Evolutionary conservation across 768 basidiomycete genomes (phyloP).

Genomic region (Russula emetica): DNA sequence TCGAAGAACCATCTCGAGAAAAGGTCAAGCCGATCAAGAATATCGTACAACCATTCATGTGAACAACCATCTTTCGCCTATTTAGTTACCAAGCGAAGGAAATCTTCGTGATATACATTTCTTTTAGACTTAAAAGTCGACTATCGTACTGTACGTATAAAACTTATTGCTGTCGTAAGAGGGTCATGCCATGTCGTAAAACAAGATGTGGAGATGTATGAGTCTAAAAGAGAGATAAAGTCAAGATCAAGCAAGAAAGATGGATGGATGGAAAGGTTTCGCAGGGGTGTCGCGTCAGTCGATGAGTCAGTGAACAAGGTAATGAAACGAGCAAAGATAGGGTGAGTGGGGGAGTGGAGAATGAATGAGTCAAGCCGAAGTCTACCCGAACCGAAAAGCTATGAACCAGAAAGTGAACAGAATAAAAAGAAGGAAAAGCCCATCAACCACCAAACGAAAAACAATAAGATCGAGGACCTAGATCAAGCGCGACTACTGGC

Average conservation of each 20-base stretch:
- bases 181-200: constrained; percentile 5
- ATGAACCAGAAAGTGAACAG: not conserved
- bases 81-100: not conserved
- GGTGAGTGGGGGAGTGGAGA: too few species aligned
- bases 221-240: not conserved
- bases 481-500: constrained; percentile 11
- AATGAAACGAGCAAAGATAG: not conserved
- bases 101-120: constrained; percentile 2
- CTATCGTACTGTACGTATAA: constrained; percentile 14
- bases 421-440: not conserved
- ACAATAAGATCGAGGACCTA: not conserved
- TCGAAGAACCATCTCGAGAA: not conserved
- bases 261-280: not conserved
- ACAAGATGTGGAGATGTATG: not conserved
- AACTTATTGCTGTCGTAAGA: constrained; percentile 15
- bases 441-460: not conserved
- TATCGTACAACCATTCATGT: not conserved
- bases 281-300: constrained; percentile 1
- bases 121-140: not conserved
- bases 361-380: not conserved
- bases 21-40: not conserved
- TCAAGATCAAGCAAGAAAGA: constrained; percentile 2
- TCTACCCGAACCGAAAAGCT: constrained; percentile 1
- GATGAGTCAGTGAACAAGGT: not conserved
- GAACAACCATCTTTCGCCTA: not conserved